These are phyloP conservation scores for Dactylellina haptotyla DNA, from an alignment of 2,329 filamentous ascomycete species.

Conservation along the genomic window DNA sequence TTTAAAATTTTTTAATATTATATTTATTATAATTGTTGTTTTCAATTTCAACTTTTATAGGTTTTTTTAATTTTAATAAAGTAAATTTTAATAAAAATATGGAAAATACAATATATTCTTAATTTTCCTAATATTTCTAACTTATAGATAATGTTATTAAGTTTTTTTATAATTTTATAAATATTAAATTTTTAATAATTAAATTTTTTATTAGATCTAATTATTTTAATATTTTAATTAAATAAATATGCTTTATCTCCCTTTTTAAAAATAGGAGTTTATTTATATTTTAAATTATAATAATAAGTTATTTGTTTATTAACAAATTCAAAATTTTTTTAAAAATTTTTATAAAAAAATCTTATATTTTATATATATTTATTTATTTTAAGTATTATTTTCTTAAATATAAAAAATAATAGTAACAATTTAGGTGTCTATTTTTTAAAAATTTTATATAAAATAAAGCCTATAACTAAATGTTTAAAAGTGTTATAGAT, in stretches of 20 bases:
- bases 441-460: not conserved
- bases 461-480: not conserved
- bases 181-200: constrained; percentile 2
- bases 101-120: not conserved
- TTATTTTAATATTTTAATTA: not conserved
- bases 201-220: constrained; percentile 5
- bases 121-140: not conserved
- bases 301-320: constrained; percentile 2
- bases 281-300: not conserved
- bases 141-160: constrained; percentile 1
- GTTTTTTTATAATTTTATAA: constrained; percentile 1
- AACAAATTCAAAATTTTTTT: not conserved
- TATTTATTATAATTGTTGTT: not conserved
- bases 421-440: constrained; percentile 1
- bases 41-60: not conserved
- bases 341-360: not conserved
- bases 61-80: not conserved
- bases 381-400: not conserved
- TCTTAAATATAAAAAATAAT: not conserved
- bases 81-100: not conserved
- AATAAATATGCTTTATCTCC: constrained; percentile 5
- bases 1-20: constrained; percentile 12
- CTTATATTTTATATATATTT: not conserved
- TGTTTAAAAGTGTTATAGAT: not conserved
- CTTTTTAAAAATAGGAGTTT: not conserved